Evolutionary conservation across 257 asterid genomes (phyloP).

Genomic region (Leptodermis oblonga): DNA sequence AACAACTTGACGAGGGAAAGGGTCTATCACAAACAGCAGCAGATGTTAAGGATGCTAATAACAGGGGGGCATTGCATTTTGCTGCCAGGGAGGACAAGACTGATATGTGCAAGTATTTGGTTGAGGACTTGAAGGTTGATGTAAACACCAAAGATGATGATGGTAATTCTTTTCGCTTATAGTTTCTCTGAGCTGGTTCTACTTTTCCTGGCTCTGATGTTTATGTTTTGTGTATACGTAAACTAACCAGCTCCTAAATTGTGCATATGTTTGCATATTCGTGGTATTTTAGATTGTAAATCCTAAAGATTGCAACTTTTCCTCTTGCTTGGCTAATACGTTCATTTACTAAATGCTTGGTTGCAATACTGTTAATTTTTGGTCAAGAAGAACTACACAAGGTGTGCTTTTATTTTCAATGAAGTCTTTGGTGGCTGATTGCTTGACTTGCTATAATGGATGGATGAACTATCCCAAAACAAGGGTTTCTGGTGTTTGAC

Average conservation of each 20-base stretch:
- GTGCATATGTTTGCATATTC: background rate
- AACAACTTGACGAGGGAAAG: conserved; percentile 76
- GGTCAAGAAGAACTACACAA: background rate
- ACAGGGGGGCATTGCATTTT: conserved; percentile 92
- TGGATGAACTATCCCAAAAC: background rate
- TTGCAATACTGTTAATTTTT: too few species aligned
- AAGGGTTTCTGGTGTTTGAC: background rate
- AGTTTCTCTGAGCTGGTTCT: background rate
- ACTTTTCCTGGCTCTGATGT: background rate
- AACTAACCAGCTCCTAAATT: background rate
- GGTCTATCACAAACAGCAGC: conserved; percentile 65
- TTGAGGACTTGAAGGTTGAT: conserved; percentile 86
- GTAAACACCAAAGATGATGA: conserved; percentile 76
- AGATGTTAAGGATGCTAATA: conserved; percentile 91
- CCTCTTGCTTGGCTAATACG: too few species aligned
- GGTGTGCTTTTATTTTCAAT: background rate
- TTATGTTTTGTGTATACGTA: background rate
- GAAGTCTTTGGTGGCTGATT: background rate
- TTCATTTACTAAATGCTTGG: background rate
- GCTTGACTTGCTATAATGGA: background rate
- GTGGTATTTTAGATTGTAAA: background rate
- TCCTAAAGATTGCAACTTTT: background rate
- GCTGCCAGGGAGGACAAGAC: conserved; percentile 93
- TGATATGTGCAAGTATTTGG: conserved; percentile 78
- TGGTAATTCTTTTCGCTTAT: conserved; percentile 38